Base-by-base conservation (phyloP, 2,329 filamentous ascomycete species). In the Clarireedia hainanense region DNA sequence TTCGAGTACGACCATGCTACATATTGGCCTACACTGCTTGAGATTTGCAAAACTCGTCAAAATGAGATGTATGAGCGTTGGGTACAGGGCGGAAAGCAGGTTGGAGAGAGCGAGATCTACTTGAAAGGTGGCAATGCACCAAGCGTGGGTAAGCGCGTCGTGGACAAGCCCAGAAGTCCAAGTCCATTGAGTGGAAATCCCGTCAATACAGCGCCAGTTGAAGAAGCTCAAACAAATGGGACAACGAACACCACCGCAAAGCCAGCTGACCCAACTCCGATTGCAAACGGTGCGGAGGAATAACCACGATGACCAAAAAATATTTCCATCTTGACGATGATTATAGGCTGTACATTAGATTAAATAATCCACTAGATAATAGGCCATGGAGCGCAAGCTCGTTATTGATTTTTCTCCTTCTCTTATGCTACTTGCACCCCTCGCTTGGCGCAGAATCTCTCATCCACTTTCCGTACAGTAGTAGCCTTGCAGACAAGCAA, bases 41-140 rank as follows among this genome's bases (percentile, higher is more conserved):
- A 83, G 65, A 72, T 95, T 65, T 88, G 86, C 61, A 78, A 80
- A 17, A 77, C 85, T 69, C 83, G 81, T 62, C 80, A 83, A 49
- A 79, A 80, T 26, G 80, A 80, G 60, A 81, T 83, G 65, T 74
- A 74, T 60, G 76, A 81, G 63, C 78, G 91, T 54, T 99, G 94
- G 94, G 77, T 85, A 60, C 81, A 82, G 14, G 89, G 81, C 24
- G 94, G 94, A 20, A 88, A 88, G 74, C 75, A 81, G 59, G 80
- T 96, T 61, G 94, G 94, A 27, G 91, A 96, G 74, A 86, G 81
- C 52, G 94, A 99, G 74, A 80, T 84, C 58, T 96, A 92, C 67
- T 77, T 99, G n/a, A 83, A 84, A 60, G 92, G 92, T n/a, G 67
- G 62, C 43, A 56, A 65, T 61, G 57, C 45, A 36, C 58, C 60